A percentile compares a stretch with the other conserved stretches of the same genome.
Evolutionary conservation across 108 stramenopile genomes (phyloP).

Genomic region (Fragilaria crotonensis): DNA sequence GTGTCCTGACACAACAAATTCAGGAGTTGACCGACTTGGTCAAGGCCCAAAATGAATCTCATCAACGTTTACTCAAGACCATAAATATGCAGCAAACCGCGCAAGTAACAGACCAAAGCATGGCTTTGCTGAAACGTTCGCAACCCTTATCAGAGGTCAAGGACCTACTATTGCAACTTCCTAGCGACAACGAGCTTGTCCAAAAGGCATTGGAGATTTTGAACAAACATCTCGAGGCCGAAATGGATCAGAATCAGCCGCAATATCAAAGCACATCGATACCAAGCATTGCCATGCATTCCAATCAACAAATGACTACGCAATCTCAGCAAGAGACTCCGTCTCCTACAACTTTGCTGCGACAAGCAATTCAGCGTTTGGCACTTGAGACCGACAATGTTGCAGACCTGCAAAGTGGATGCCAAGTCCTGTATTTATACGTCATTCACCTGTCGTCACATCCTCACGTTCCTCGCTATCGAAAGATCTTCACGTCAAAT

Average conservation of each 20-base stretch:
- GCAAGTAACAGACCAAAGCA: slow-evolving; percentile 29
- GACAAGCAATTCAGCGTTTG: neutral
- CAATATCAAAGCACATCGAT: neutral
- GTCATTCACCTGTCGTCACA: slow-evolving; percentile 58
- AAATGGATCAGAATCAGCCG: neutral
- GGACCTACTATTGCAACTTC: neutral
- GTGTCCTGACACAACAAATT: neutral
- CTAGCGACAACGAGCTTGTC: neutral
- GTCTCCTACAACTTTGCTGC: neutral
- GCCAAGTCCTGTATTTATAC: slow-evolving; percentile 71
- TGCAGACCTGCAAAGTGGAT: slow-evolving; percentile 32
- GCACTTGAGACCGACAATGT: slow-evolving; percentile 28
- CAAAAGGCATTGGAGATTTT: neutral
- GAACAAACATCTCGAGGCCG: neutral
- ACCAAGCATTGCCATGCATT: neutral
- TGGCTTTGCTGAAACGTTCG: slow-evolving; percentile 14
- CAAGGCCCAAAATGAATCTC: slow-evolving; percentile 5
- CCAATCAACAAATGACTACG: neutral
- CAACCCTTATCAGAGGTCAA: neutral
- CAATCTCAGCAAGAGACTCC: neutral
- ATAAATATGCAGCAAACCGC: neutral
- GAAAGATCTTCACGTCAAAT: slow-evolving; percentile 74
- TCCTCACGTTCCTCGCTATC: slow-evolving; percentile 59
- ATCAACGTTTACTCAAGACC: neutral
- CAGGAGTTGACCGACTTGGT: neutral